Percentiles rank a stretch among this genome's conserved stretches.
These are phyloP conservation scores for Ceratobasidium sp. DNA, from an alignment of 1,284 basidiomycete species.

Conservation along the genomic window DNA sequence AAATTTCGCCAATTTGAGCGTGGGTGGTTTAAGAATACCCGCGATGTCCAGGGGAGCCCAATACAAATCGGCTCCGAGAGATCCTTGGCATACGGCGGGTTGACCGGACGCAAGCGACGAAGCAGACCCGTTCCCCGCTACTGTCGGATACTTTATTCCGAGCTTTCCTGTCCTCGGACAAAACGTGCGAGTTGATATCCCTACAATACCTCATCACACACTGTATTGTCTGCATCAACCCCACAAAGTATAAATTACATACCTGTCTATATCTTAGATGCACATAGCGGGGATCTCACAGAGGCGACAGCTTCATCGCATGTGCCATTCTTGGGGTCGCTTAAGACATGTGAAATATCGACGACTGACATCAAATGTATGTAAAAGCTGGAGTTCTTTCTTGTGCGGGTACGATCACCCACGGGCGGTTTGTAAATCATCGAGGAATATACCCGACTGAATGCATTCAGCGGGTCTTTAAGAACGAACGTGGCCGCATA, in stretches of 20 bases:
- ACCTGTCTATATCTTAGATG: slow-evolving; percentile 3
- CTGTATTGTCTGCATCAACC: neutral
- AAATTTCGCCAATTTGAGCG: neutral
- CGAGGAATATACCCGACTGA: neutral
- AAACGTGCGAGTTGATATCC: slow-evolving; percentile 23
- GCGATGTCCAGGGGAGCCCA: slow-evolving; percentile 29
- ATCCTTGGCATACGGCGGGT: slow-evolving; percentile 7
- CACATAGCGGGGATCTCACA: neutral
- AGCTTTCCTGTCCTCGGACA: slow-evolving; percentile 4
- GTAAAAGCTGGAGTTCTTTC: slow-evolving; percentile 15
- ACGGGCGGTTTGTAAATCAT: neutral
- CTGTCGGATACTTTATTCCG: neutral
- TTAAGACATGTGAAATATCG: slow-evolving; percentile 14
- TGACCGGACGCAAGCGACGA: slow-evolving; percentile 15
- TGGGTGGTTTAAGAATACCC: slow-evolving; percentile 24
- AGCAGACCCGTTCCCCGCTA: neutral
- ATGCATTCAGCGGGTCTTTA: neutral
- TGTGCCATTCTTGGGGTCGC: neutral
- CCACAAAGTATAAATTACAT: neutral
- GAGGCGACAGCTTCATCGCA: neutral
- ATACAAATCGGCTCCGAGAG: slow-evolving; percentile 20
- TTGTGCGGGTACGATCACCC: neutral
- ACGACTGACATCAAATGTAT: slow-evolving; percentile 28
- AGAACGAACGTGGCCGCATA: neutral
- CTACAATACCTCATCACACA: slow-evolving; percentile 3